Percentiles rank a stretch among this genome's conserved stretches.
phyloP scores from a whole-genome alignment of 108 stramenopile genomes.

The Cyclotella choctawhatcheeana region DNA sequence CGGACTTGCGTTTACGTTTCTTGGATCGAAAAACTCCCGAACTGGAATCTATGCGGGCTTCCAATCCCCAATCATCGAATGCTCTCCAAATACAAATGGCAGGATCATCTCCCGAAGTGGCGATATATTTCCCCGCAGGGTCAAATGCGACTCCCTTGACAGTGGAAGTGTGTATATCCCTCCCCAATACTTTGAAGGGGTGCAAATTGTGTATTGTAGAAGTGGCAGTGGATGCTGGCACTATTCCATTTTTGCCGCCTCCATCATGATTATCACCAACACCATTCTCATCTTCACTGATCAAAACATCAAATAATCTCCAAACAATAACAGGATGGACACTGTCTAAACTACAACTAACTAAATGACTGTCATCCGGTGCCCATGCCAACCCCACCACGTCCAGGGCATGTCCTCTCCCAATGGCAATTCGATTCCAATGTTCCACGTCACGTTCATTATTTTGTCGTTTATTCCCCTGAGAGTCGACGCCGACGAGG shows the following conservation, averaged over 20 bases:
- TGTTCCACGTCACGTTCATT: conserved; percentile 61
- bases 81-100: conserved; percentile 88
- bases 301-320: conserved; percentile 71
- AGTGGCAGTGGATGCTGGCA: too few relatives aligned
- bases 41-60: conserved; percentile 70
- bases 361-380: conserved; percentile 87
- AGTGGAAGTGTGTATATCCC: conserved; percentile 73
- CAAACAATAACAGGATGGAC: conserved; percentile 88
- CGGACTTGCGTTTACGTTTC: conserved; percentile 36
- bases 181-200: conserved; percentile 82
- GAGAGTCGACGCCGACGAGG: conserved; percentile 40
- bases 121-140: conserved; percentile 86
- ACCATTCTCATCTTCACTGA: background rate
- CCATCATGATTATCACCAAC: background rate
- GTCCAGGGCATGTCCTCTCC: conserved; percentile 86
- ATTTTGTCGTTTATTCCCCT: too few relatives aligned
- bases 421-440: conserved; percentile 86
- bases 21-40: conserved; percentile 75
- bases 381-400: conserved; percentile 92
- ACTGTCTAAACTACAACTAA: conserved; percentile 84
- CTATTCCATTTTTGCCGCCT: too few relatives aligned
- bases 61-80: conserved; percentile 89
- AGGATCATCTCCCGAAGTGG: conserved; percentile 85
- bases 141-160: conserved; percentile 92
- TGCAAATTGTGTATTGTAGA: conserved; percentile 51